Percentiles rank a stretch among this genome's conserved stretches.
phyloP scores from a whole-genome alignment of 352 stramenopile species.

The Phytophthora litchii region DNA sequence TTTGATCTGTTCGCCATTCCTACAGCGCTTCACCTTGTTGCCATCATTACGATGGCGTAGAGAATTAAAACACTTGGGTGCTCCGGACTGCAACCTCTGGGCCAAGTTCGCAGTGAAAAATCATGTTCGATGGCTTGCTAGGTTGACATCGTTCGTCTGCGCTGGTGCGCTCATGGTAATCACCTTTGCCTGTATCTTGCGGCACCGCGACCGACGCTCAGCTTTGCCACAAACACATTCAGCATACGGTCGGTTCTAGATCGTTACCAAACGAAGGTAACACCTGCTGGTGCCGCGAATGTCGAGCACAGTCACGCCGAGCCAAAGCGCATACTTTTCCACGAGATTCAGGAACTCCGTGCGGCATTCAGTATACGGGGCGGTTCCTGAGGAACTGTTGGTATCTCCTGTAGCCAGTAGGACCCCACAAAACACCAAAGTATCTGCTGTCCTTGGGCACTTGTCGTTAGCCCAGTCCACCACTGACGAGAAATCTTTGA shows the following conservation, averaged over 20 bases:
- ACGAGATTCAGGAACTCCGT: constrained; percentile 55
- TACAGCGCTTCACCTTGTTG: background rate
- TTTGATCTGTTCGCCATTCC: background rate
- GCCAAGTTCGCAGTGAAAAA: background rate
- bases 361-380: constrained; percentile 60
- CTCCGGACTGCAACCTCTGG: background rate
- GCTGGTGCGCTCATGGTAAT: constrained; percentile 49
- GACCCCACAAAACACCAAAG: constrained; percentile 65
- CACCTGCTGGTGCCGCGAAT: constrained; percentile 2
- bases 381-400: constrained; percentile 38
- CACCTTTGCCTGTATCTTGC: constrained; percentile 55
- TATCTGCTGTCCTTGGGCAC: constrained; percentile 55
- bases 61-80: no score
- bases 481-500: constrained; percentile 68
- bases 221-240: constrained; percentile 10
- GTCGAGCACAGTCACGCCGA: constrained; percentile 33
- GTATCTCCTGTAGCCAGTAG: constrained; percentile 44
- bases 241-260: constrained; percentile 33
- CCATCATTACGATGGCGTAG: no score
- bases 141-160: constrained; percentile 33
- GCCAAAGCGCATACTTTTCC: constrained; percentile 42
- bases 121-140: background rate
- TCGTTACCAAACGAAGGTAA: constrained; percentile 20
- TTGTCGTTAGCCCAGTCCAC: constrained; percentile 84
- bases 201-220: constrained; percentile 20